Base-by-base conservation (phyloP, 176 grass and related monocot genomes). In the Bolboschoenus planiculmis region DNA sequence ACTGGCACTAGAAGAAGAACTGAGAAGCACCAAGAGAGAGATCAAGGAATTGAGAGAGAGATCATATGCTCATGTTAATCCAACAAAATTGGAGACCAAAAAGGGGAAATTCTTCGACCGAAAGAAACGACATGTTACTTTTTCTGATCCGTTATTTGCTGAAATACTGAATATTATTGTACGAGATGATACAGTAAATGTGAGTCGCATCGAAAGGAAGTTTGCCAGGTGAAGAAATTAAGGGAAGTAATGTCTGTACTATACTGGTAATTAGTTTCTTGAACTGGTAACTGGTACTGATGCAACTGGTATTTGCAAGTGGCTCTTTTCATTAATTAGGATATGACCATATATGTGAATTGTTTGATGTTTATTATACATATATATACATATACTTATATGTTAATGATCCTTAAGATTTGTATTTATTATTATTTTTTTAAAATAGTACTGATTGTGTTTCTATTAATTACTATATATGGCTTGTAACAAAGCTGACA, bases 111-210 rank as follows among this genome's bases (percentile, higher is more conserved):
- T 36, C 15, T 33, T 56, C 0, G 70, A 76, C 39, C 36, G 34
- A 56, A 61, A 51, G 1, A 54, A 83, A 9, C 64, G 47, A 7
- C 71, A 64, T 59, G 58, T 85, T 16, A 77, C 70, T 7, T 62
- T 85, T 16, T 56, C 55, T 30, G 55, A 61, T 35, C 83, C 83
- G 9, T 16, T n/a, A 1, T 62, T 65, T 58, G 58, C 43, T 31
- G 36, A 78, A 79, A 54, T 84, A 50, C 29, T 75, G 23, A 85
- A 85, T 56, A 85, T 80, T 39, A 85, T 80, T 39, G 53, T 29
- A 50, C 43, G 2, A 15, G 36, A 80, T 18, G 18, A 80, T 56
- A 35, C n/a, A 4, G 21, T 4, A 50, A 26, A 78, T 30, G 50
- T 4, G 11, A 55, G 44, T 78, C 4, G 18, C 4, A 50, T n/a